Conservation (phyloP, 495 filamentous ascomycete genomes). For the Talaromyces liani region DNA sequence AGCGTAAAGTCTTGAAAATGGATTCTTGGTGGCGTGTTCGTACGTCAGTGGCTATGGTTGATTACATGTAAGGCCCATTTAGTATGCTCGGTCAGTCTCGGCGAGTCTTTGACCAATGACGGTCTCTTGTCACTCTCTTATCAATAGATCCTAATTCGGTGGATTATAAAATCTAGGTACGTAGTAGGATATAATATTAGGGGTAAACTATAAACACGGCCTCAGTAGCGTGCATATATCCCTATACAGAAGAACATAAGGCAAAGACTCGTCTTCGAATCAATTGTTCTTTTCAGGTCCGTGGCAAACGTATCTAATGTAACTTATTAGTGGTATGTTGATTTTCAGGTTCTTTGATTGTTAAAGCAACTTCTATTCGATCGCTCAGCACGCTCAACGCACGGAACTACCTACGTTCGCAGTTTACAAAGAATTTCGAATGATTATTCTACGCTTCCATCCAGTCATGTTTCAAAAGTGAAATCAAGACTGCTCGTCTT, state of each 20-base stretch:
- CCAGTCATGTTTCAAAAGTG: neutral
- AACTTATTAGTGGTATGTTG: neutral
- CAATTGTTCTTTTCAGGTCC: neutral
- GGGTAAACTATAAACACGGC: neutral
- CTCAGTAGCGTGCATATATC: neutral
- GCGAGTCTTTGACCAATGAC: neutral
- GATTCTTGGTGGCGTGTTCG: neutral
- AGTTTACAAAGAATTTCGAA: neutral
- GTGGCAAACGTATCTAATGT: neutral
- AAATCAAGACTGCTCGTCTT: neutral
- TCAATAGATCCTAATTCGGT: neutral
- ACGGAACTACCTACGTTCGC: neutral
- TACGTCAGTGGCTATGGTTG: neutral
- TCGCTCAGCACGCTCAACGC: neutral
- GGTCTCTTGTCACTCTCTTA: neutral
- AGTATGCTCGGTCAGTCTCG: neutral
- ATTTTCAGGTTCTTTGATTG: neutral
- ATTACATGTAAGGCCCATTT: neutral
- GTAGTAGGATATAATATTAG: neutral
- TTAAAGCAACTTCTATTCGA: neutral
- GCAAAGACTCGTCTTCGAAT: neutral
- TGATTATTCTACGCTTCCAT: neutral
- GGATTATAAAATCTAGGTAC: neutral
- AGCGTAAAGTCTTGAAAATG: neutral
- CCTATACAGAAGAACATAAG: neutral